Percentiles rank a stretch among this genome's conserved stretches.
Conservation (phyloP, 495 filamentous ascomycete species). For the Trichoderma reesei region DNA sequence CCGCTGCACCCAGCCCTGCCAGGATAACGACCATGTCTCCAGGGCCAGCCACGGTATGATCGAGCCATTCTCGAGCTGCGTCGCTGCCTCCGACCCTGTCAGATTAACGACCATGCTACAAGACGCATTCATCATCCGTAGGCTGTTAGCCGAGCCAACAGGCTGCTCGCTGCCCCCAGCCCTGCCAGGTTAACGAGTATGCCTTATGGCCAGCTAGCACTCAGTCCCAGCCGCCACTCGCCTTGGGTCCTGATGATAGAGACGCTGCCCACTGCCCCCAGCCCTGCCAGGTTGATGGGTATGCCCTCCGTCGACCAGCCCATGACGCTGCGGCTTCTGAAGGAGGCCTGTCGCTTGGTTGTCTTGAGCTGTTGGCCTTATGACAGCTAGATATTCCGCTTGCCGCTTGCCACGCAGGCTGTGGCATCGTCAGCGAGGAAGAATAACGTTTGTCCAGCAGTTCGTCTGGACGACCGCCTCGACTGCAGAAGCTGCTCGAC, state of each 20-base stretch:
- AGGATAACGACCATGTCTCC: constrained; percentile 4
- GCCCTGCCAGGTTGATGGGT: too few relatives aligned
- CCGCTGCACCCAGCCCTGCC: constrained; percentile 8
- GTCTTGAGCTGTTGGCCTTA: neutral
- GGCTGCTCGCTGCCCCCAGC: constrained; percentile 5
- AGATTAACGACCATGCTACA: constrained; percentile 4
- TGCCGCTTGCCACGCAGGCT: neutral
- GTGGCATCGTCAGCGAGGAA: neutral
- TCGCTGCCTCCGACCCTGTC: constrained; percentile 7
- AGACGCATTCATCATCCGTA: neutral
- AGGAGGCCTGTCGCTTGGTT: too few relatives aligned
- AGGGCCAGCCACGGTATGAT: neutral
- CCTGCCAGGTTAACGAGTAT: constrained; percentile 5
- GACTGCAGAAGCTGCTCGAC: neutral
- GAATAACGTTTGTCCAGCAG: neutral
- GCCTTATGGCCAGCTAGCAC: neutral
- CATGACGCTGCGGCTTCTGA: too few relatives aligned
- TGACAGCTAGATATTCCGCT: neutral
- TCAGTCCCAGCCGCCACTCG: neutral
- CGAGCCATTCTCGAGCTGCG: neutral
- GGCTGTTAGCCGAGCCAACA: neutral
- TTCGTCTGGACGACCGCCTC: neutral
- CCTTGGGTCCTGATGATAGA: neutral
- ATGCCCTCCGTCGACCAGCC: too few relatives aligned
- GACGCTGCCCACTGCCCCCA: too few relatives aligned